Base-by-base conservation (phyloP, 2,329 filamentous ascomycete genomes). In the Stachybotrys chartarum region DNA sequence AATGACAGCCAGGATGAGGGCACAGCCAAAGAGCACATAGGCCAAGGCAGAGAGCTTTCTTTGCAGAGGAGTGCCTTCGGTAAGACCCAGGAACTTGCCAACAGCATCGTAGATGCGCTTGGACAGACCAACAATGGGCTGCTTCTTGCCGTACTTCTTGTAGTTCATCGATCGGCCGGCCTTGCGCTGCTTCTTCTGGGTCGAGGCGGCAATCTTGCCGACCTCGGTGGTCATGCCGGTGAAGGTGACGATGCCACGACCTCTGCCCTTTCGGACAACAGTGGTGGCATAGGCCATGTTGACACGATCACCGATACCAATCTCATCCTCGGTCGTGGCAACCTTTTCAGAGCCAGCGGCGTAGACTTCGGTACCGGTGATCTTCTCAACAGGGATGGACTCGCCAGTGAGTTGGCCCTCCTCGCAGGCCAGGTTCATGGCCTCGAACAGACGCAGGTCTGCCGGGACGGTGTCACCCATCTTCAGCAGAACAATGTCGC, bases 371-470 rank as follows among this genome's bases (percentile, higher is more conserved):
- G 77, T 76, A 18, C 81, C 76, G 24, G 79, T 74, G 48, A 80
- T 77, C 73, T 91, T 88, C 66, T 85, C 82, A 30, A 88, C 85
- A 7, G 87, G 85, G 16, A 88, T 75, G 5, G 88, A 88, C 70
- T 92, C 88, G 64, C 88, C 88, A 7, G 88, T 91, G 49, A 91
- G 79, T 52, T 88, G 83, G 50, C 86, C 85, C 70, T 91, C 88
- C 62, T 96, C 90, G 64, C 87, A 90, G 58, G 85, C 84, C 50
- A 91, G 78, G 68, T 94, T 93, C 81, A 92, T 88, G 57, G 80
- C 82, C 64, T 90, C 85, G 61, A 88, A 79, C 18, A 87, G 70
- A 54, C 86, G 83, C 46, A 91, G 69, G 64, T 91, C 88, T 44
- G 88, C 88, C 10, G 88, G 87, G 46, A 91, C 81, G 5, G 86